Conservation (phyloP, 176 grass and related monocot genomes). For the Oryza meyeriana region DNA sequence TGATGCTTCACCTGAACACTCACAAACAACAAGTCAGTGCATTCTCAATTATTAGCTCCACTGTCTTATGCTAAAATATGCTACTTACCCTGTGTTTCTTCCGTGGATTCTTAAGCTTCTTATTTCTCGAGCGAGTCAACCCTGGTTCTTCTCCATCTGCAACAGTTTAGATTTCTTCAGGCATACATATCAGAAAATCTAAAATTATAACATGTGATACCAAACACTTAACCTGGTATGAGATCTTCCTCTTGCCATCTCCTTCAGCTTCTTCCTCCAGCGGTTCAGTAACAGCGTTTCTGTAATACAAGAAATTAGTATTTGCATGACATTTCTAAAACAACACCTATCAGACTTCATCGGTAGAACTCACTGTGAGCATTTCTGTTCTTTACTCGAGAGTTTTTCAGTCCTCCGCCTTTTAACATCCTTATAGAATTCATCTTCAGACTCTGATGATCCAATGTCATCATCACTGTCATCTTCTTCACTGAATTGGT, state of each 20-base stretch:
- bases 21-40: neutral
- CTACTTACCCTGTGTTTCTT: constrained; percentile 92
- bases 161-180: constrained; percentile 12
- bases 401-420: constrained; percentile 54
- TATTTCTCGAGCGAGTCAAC: constrained; percentile 81
- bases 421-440: constrained; percentile 82
- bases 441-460: constrained; percentile 61
- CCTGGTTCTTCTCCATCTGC: constrained; percentile 96
- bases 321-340: neutral
- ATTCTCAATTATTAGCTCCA: neutral
- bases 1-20: constrained; percentile 66
- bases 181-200: neutral
- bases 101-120: constrained; percentile 76
- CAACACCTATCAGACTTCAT: neutral
- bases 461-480: constrained; percentile 23
- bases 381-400: constrained; percentile 53
- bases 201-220: neutral
- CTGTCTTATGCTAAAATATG: neutral
- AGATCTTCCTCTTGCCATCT: constrained; percentile 89
- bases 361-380: constrained; percentile 32
- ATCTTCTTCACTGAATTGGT: constrained; percentile 22
- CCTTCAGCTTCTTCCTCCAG: constrained; percentile 57
- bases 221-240: constrained; percentile 61
- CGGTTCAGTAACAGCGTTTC: constrained; percentile 33
- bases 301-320: constrained; percentile 33